phyloP scores from a whole-genome alignment of 768 basidiomycete genomes.

The Porphyrellus cyaneotinctus region DNA sequence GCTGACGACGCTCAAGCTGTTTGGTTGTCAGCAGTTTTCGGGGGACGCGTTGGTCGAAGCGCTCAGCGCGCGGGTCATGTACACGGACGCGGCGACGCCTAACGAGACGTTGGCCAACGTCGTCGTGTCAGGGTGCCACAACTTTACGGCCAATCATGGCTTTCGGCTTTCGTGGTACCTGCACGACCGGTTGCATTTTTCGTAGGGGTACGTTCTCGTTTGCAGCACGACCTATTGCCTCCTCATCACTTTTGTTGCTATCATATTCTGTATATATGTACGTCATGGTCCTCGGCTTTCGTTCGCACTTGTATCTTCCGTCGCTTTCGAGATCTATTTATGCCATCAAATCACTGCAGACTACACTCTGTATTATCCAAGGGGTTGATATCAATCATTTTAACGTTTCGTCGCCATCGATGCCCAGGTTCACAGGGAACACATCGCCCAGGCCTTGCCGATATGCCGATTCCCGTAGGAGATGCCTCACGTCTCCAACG shows the following conservation, averaged over 20 bases:
- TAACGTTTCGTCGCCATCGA: not conserved
- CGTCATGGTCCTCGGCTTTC: not conserved
- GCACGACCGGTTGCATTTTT: slow-evolving; percentile 24
- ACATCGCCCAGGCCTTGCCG: slow-evolving; percentile 32
- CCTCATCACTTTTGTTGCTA: not conserved
- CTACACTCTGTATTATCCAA: not conserved
- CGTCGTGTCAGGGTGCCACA: slow-evolving; percentile 23
- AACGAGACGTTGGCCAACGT: slow-evolving; percentile 26
- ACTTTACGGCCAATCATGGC: slow-evolving; percentile 18
- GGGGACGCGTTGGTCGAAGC: slow-evolving; percentile 56
- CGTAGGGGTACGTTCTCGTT: slow-evolving; percentile 7
- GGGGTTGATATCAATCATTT: not conserved
- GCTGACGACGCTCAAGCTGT: slow-evolving; percentile 49
- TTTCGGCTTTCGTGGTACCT: slow-evolving; percentile 26
- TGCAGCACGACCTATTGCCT: not conserved
- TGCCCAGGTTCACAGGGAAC: slow-evolving; percentile 17
- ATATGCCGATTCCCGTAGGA: slow-evolving; percentile 37
- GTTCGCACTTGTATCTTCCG: not conserved
- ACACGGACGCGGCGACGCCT: slow-evolving; percentile 32
- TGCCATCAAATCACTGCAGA: too few relatives aligned
- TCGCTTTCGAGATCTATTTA: not conserved
- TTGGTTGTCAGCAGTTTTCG: slow-evolving; percentile 59
- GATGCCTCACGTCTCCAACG: slow-evolving; percentile 34
- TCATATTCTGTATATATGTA: not conserved
- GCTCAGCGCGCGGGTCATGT: slow-evolving; percentile 44